Base-by-base conservation (phyloP, 2,329 filamentous ascomycete genomes). In the Hypomyces rosellus region DNA sequence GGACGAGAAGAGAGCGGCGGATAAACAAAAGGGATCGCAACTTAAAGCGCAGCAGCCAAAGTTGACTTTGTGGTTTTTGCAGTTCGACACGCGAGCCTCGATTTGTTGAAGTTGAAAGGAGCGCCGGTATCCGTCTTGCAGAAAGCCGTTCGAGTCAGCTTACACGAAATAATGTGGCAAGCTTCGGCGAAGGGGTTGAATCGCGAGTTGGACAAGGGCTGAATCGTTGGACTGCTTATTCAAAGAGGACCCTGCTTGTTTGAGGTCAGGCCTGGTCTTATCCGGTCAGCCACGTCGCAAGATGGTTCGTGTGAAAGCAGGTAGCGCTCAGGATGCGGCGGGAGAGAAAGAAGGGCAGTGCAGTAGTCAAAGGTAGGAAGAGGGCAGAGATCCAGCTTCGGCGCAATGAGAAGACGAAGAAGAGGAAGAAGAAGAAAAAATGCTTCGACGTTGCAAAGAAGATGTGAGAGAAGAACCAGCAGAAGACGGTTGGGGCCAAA, bases 251-350 rank as follows among this genome's bases (percentile, higher is more conserved):
- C 44, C 16, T 51, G 49, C 61, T 55, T 58, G 54, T 50, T 53
- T 49, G 50, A 53, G 51, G 60, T 63, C 59, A 48, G 62, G 57
- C 59, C 61, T 62, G 59, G 61, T 61, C 59, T 61, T 56, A 49
- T 54, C 52, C 52, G 53, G 59, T 62, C 57, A 60, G 54, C 54
- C 54, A 57, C 56, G 56, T 49, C 52, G 51, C 45, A 30, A 46
- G 44, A 38, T 34, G 48, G 48, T 52, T 54, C 34, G 56, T 53
- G 34, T 51, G 48, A 50, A 50, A 39, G 16, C 15, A n/a, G 37
- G 45, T 22, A 41, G 45, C 14, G 49, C 40, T 22, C 22, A 40
- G 16, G 16, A 40, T 20, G 30, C 13, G 40, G 36, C 22, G 39
- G 38, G 37, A 49, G 18, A 22, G 34, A 15, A 36, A 56, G 43